A percentile compares a stretch with the other conserved stretches of the same genome.
phyloP scores from a whole-genome alignment of 1,284 basidiomycete genomes.

The Stereum hirsutum region DNA sequence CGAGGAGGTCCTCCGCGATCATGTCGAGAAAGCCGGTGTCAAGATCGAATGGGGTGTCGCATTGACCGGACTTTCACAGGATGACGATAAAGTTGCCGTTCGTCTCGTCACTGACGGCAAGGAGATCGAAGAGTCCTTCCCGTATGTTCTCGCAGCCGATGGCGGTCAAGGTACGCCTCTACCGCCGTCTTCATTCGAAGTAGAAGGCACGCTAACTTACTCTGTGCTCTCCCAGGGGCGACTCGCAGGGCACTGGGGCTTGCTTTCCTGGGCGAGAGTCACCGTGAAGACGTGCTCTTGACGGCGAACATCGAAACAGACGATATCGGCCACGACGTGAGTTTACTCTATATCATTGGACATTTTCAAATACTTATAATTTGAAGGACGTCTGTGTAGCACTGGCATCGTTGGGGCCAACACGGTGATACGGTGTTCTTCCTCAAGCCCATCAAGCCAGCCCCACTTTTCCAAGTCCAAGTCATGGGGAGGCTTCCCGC shows the following conservation, averaged over 20 bases:
- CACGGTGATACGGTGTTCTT: conserved; percentile 5
- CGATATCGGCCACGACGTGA: conserved; percentile 10
- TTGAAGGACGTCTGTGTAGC: conserved; percentile 1
- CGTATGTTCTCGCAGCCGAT: conserved; percentile 13
- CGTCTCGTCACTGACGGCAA: background rate
- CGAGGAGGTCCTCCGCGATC: conserved; percentile 10
- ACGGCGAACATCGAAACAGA: conserved; percentile 11
- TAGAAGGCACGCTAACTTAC: background rate
- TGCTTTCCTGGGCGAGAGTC: conserved; percentile 15
- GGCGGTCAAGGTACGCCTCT: conserved; percentile 11
- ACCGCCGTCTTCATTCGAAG: background rate
- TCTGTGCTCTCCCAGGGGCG: conserved; percentile 2
- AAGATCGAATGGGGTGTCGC: conserved; percentile 11
- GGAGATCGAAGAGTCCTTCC: conserved; percentile 1
- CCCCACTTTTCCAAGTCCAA: conserved; percentile 10
- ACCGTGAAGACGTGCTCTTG: conserved; percentile 11
- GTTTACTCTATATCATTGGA: background rate
- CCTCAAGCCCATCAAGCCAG: conserved; percentile 10
- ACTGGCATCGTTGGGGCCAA: conserved; percentile 13
- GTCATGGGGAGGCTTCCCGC: conserved; percentile 10
- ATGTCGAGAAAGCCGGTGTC: conserved; percentile 8
- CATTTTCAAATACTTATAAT: background rate
- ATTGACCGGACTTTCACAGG: conserved; percentile 10
- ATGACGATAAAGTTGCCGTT: conserved; percentile 6
- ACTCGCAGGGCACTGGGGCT: conserved; percentile 11